Evolutionary conservation across 306 rosid species (phyloP).

Genomic region (Comarum palustre): DNA sequence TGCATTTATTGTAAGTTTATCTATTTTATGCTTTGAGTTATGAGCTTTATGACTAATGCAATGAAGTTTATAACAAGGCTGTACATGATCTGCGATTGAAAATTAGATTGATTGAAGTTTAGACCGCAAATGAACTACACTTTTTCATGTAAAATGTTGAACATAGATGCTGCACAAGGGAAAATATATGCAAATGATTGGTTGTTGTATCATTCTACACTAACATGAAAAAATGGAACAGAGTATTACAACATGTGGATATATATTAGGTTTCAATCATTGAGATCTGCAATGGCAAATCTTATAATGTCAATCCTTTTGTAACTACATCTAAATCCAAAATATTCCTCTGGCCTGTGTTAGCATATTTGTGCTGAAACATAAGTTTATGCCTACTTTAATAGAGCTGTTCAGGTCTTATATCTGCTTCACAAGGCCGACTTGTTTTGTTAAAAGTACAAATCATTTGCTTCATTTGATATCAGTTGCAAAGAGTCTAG

Average conservation of each 20-base stretch:
- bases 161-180: neutral
- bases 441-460: neutral
- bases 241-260: neutral
- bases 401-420: neutral
- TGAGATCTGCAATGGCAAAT: neutral
- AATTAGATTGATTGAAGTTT: neutral
- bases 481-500: neutral
- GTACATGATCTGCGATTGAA: neutral
- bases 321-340: neutral
- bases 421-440: neutral
- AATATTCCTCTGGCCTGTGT: neutral
- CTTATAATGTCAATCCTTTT: neutral
- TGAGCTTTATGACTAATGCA: neutral
- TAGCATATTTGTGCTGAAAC: neutral
- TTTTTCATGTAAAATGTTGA: neutral
- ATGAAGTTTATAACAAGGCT: neutral
- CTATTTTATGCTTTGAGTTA: neutral
- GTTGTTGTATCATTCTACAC: neutral
- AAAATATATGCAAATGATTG: neutral
- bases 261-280: neutral
- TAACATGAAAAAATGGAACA: neutral
- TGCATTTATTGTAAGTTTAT: constrained; percentile 68
- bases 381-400: neutral
- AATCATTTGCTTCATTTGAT: neutral
- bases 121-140: neutral